Evolutionary conservation across 805 yeast genomes (phyloP), one percentile per base, ranked within the genome.

Genomic region (Ogataea henricii): DNA sequence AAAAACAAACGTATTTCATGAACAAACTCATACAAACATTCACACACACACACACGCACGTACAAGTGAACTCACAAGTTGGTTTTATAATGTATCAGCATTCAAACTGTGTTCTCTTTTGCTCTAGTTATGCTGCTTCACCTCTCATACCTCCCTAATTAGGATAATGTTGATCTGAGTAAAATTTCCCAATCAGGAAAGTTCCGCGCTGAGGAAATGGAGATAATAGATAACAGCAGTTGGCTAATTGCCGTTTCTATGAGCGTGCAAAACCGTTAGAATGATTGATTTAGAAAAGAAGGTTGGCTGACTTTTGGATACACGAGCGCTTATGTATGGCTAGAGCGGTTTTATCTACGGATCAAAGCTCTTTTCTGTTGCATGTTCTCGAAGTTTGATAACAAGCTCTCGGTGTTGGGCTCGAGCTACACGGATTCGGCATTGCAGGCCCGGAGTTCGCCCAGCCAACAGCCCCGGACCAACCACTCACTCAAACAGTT

Each of bases 381-480:
- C 30, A 53, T 53, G 56, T 53, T 50, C 34, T 53, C 54, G 12
- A 53, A 54, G 14, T 46, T 53, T 35, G 54, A 53, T 35, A 40
- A 43, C 27, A 37, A 33, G 21, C 40, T 48, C 14, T 50, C 54
- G 13, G 54, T 52, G 20, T n/a, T 53, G 9, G 49, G 45, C 23
- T 40, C 48, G 23, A 43, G 41, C 30, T 21, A 30, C 6, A 34
- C 47, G 9, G 27, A 40, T 10, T 17, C 23, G 23, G 23, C n/a
- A 18, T 17, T 23, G 2, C 20, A 10, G 23, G n/a, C n/a, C n/a
- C 37, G 13, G n/a, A 34, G 10, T 20, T 5, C 37, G 37, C 16
- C 10, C 23, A 13, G 4, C 20, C 35, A 16, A 14, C 18, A 32
- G 10, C 14, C 32, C 6, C 35, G 21, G 6, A 18, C 23, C 23